Percentiles rank a stretch among this genome's conserved stretches.
phyloP scores from a whole-genome alignment of 116 monocot species.

The Cymodocea nodosa region DNA sequence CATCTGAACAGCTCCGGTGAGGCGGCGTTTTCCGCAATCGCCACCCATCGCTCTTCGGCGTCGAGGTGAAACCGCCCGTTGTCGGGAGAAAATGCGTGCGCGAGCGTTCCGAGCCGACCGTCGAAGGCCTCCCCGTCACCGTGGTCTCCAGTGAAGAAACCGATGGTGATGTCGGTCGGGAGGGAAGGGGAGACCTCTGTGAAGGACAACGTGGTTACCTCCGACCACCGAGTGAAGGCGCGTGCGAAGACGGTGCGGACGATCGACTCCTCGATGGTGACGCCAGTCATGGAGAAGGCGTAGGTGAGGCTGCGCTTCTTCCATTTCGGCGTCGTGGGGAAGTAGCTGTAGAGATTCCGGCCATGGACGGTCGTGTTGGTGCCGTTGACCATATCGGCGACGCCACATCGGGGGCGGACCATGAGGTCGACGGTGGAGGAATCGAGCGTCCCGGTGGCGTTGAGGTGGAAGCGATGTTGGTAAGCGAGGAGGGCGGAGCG shows the following conservation, averaged over 20 bases:
- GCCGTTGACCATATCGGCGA: constrained; percentile 52
- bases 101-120: constrained; percentile 63
- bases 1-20: not conserved
- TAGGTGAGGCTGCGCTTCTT: constrained; percentile 39
- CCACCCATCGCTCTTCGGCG: constrained; percentile 65
- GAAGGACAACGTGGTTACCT: constrained; percentile 55
- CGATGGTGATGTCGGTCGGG: constrained; percentile 55
- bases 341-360: constrained; percentile 60
- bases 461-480: constrained; percentile 53
- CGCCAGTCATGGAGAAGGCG: constrained; percentile 24
- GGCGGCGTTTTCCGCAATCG: constrained; percentile 21
- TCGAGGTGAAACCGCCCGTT: constrained; percentile 77
- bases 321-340: constrained; percentile 57
- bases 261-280: constrained; percentile 12
- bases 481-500: constrained; percentile 39
- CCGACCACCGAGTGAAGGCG: constrained; percentile 70
- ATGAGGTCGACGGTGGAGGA: constrained; percentile 41
- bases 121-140: constrained; percentile 89
- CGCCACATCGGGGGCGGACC: constrained; percentile 67
- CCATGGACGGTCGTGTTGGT: constrained; percentile 23
- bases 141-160: constrained; percentile 72
- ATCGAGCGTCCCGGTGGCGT: constrained; percentile 53
- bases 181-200: constrained; percentile 15
- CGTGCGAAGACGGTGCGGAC: constrained; percentile 28
- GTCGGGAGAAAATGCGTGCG: constrained; percentile 78